Base-by-base conservation (phyloP, 768 basidiomycete species). In the Mycena alexandri region DNA sequence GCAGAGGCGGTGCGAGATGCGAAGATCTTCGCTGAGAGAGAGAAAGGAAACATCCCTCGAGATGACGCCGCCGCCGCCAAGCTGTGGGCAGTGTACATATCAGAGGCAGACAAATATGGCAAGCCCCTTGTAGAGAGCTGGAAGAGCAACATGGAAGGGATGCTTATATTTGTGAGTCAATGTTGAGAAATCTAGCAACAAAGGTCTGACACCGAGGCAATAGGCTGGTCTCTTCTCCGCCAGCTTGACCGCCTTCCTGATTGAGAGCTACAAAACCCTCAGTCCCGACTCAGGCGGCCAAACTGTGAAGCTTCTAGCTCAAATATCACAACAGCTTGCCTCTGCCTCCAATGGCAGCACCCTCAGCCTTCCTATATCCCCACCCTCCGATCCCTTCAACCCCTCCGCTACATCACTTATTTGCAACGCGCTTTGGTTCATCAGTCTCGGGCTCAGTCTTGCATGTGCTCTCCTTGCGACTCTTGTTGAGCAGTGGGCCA, bases 221-320 rank as follows among this genome's bases (percentile, higher is more conserved):
- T 52, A 75, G 74, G 62, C 74, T 9, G 73, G 74, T 57, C 61
- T 75, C 13, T 75, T 74, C 41, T 72, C 75, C 2, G 73, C 73
- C 21, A 67, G 50, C 19, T 29, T 75, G 34, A 75, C 75, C 14
- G 71, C 72, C 14, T 75, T 76, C 55, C 48, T 76, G 46, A 63
- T 75, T n/a, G 74, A 74, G 47, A 70, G 65, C 52, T 74, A 74
- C 61, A 69, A 70, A 46, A 63, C 65, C 25, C 62, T 75, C 6
- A 52, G 54, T 21, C 71, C 69, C 13, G 69, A 72, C 44, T 29
- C 72, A 4, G 44, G 22, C 17, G 54, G 63, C 22, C 36, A 48
- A 5, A 65, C 65, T 22, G 62, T 71, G 3, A 2, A 34, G 13
- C 54, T 56, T 21, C 41, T 56, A 9, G 24, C 22, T 8, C 54